phyloP scores from a whole-genome alignment of 345 rosid genomes.

The Reutealis trisperma region DNA sequence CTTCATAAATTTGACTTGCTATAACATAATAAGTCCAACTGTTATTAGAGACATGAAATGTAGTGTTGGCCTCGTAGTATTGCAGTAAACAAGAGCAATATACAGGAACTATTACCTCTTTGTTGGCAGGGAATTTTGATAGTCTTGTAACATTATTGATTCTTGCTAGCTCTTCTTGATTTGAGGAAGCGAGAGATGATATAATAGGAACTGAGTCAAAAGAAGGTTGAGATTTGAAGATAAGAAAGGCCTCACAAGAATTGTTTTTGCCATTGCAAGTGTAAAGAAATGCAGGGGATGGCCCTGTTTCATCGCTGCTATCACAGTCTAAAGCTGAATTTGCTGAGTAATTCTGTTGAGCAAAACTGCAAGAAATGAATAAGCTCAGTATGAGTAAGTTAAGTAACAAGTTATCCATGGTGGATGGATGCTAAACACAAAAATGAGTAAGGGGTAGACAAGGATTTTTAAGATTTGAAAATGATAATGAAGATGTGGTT shows the following conservation, averaged over 20 bases:
- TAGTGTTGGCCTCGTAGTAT: slow-evolving; percentile 39
- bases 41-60: slow-evolving; percentile 4
- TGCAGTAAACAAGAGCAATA: slow-evolving; percentile 39
- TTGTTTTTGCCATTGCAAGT: slow-evolving; percentile 38
- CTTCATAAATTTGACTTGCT: slow-evolving; percentile 34
- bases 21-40: slow-evolving; percentile 23
- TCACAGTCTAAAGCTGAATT: slow-evolving; percentile 30
- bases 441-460: background rate
- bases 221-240: slow-evolving; percentile 42
- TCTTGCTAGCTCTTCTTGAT: slow-evolving; percentile 27
- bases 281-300: slow-evolving; percentile 43
- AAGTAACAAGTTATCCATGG: slow-evolving; percentile 20
- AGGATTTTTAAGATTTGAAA: background rate
- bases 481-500: background rate
- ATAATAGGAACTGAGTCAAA: slow-evolving; percentile 42
- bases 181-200: slow-evolving; percentile 37
- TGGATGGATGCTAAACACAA: background rate
- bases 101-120: slow-evolving; percentile 49
- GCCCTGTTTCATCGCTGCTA: slow-evolving; percentile 17
- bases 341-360: slow-evolving; percentile 43
- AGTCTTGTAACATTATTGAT: slow-evolving; percentile 40
- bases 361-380: slow-evolving; percentile 9
- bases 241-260: slow-evolving; percentile 43
- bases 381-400: background rate
- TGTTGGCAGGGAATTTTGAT: slow-evolving; percentile 26